These are phyloP conservation scores for Coemansia sp. DNA, from an alignment of 192 early-diverging fungal species.

Conservation along the genomic window DNA sequence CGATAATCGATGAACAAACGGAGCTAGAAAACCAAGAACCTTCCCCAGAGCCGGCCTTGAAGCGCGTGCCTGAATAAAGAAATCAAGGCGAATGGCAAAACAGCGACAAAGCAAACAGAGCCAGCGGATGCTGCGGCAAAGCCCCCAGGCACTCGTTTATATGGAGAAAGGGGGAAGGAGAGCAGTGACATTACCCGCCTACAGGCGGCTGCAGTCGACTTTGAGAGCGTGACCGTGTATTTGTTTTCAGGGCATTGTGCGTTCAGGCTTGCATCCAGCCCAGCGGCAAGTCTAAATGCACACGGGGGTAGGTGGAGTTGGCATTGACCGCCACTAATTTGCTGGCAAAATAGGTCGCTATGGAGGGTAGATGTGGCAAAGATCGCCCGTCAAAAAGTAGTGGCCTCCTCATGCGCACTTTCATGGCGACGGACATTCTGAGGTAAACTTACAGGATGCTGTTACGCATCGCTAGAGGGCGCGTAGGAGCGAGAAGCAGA, in stretches of 20 bases:
- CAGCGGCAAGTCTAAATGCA: conserved; percentile 7
- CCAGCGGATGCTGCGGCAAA: not conserved
- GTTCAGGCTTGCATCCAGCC: conserved; percentile 13
- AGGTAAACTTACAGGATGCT: not conserved
- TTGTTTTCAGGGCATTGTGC: conserved; percentile 8
- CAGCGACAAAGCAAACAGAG: not conserved
- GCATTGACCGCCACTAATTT: conserved; percentile 6
- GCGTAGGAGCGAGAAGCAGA: not conserved
- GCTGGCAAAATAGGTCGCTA: conserved; percentile 2
- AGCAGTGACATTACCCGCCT: not conserved
- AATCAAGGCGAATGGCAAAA: conserved; percentile 7
- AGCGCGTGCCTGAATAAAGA: conserved; percentile 6
- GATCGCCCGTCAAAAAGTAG: not conserved
- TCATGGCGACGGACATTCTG: not conserved
- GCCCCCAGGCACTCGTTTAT: not conserved
- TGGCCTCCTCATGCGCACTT: not conserved
- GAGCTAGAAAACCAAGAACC: conserved; percentile 5
- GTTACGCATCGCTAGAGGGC: not conserved
- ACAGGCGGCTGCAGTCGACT: conserved; percentile 3
- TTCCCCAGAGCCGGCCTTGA: not conserved
- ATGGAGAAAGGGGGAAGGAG: not conserved
- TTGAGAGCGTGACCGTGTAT: conserved; percentile 7
- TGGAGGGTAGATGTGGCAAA: not conserved
- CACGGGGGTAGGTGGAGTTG: not conserved
- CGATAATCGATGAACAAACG: conserved; percentile 2